phyloP scores from a whole-genome alignment of 176 grass and related monocot species.

The Cocos nucifera region DNA sequence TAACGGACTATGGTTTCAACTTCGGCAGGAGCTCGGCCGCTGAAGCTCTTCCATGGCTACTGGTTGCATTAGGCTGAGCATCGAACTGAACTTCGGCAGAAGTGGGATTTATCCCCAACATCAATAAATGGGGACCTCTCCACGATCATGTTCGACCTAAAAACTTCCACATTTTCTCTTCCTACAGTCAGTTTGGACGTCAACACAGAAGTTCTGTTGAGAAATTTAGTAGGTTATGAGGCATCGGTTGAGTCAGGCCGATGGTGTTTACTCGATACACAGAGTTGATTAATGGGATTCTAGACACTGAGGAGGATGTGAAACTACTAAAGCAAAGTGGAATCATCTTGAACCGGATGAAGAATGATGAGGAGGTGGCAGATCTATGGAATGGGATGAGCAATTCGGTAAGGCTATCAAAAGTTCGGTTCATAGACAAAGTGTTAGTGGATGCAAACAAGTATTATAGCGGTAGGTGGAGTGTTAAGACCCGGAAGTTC shows the following conservation, averaged over 20 bases:
- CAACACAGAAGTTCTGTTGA: constrained; percentile 39
- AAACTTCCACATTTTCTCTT: constrained; percentile 28
- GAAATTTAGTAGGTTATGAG: constrained; percentile 75
- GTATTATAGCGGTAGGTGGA: constrained; percentile 42
- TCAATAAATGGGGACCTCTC: too few relatives aligned
- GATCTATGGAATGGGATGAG: constrained; percentile 84
- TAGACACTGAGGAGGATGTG: constrained; percentile 55
- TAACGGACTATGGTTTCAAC: too few relatives aligned
- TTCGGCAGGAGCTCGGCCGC: too few relatives aligned
- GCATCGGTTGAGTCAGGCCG: constrained; percentile 27
- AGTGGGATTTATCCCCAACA: too few relatives aligned
- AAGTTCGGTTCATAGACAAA: constrained; percentile 39
- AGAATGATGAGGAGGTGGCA: constrained; percentile 49
- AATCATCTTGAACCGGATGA: constrained; percentile 58
- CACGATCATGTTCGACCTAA: too few relatives aligned
- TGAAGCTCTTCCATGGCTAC: too few relatives aligned
- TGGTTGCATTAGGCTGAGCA: too few relatives aligned
- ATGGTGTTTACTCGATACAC: constrained; percentile 45
- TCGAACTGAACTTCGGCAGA: too few relatives aligned
- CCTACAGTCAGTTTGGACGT: constrained; percentile 40
- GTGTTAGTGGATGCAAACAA: constrained; percentile 52
- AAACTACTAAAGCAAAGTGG: constrained; percentile 36
- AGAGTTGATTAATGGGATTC: constrained; percentile 82
- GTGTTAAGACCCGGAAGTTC: constrained; percentile 34
- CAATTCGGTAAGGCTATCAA: constrained; percentile 49